phyloP scores from a whole-genome alignment of 139 green algal genomes.

The Asterochloris sp. region DNA sequence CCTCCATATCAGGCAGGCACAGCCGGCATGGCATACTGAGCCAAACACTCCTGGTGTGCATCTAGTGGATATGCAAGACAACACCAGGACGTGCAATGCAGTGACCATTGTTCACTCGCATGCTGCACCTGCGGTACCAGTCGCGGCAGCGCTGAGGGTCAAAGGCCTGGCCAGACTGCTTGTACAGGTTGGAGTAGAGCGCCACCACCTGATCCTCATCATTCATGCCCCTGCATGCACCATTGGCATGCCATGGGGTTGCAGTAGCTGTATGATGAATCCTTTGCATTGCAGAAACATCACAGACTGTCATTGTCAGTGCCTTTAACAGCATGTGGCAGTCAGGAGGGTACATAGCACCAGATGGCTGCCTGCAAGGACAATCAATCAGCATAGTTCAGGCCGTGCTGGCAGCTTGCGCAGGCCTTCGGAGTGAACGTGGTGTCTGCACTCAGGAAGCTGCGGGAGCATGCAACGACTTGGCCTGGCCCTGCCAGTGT shows the following conservation, averaged over 20 bases:
- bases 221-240: neutral
- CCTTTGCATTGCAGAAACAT: neutral
- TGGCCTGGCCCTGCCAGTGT: no score
- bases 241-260: neutral
- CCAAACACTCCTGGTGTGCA: no score
- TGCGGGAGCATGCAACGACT: neutral
- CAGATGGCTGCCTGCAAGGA: neutral
- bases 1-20: no score
- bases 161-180: conserved; percentile 29
- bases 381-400: no score
- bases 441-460: neutral
- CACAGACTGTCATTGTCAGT: neutral
- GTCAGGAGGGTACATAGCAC: neutral
- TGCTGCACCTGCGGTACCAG: conserved; percentile 14
- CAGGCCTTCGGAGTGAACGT: no score
- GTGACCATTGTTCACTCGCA: no score
- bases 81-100: no score
- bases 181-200: conserved; percentile 14
- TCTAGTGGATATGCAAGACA: no score
- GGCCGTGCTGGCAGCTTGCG: no score
- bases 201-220: conserved; percentile 21
- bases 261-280: neutral
- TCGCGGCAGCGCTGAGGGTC: conserved; percentile 17
- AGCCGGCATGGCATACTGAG: no score
- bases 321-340: neutral